These are phyloP conservation scores for Botrytis elliptica DNA, from an alignment of 2,329 filamentous ascomycete genomes.

Conservation along the genomic window DNA sequence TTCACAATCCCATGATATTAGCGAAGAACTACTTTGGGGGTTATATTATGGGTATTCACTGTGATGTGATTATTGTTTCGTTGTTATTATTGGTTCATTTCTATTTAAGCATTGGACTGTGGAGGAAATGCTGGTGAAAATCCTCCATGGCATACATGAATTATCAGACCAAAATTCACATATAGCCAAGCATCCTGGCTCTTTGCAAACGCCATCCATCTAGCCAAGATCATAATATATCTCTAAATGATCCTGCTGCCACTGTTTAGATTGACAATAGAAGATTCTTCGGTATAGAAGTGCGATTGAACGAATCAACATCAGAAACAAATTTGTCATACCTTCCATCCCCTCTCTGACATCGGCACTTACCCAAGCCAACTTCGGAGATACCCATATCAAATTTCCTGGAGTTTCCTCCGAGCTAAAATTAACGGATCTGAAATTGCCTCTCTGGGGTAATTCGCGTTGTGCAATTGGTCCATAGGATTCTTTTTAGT, in stretches of 20 bases:
- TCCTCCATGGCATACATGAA: background rate
- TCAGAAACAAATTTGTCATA: background rate
- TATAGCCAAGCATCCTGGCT: background rate
- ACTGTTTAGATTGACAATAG: background rate
- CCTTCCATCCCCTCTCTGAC: background rate
- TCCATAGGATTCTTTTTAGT: background rate
- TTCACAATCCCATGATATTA: background rate
- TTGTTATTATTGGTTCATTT: background rate
- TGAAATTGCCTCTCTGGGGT: background rate
- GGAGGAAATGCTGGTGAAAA: background rate
- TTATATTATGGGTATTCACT: background rate
- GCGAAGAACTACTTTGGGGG: background rate
- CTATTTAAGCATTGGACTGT: background rate
- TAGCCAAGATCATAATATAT: background rate
- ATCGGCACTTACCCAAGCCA: background rate
- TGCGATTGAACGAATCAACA: background rate
- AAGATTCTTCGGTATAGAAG: background rate
- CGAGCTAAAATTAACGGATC: background rate
- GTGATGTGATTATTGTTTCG: background rate
- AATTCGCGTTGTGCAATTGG: background rate
- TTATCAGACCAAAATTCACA: background rate
- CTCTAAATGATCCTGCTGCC: background rate
- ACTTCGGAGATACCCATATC: background rate
- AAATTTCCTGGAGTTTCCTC: background rate
- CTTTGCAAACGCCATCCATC: background rate